Conservation (phyloP, 2,329 filamentous ascomycete genomes). For the Sporothrix mexicana region DNA sequence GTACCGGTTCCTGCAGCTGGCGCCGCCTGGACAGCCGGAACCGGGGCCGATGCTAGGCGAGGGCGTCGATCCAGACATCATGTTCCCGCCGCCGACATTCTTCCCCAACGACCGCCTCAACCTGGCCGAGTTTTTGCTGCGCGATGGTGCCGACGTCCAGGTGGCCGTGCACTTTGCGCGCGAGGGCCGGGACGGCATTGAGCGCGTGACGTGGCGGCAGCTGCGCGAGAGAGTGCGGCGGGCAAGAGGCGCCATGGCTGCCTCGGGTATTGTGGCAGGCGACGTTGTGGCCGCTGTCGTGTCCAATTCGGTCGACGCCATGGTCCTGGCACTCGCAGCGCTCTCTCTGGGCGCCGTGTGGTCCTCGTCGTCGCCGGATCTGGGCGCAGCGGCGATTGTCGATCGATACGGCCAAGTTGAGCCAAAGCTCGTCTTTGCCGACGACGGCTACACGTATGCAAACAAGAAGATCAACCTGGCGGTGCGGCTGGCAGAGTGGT, state of each 20-base stretch:
- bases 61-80: neutral
- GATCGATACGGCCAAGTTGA: slow-evolving; percentile 34
- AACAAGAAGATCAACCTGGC: slow-evolving; percentile 30
- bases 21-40: neutral
- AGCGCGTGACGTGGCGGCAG: slow-evolving; percentile 28
- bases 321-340: slow-evolving; percentile 33
- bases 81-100: slow-evolving; percentile 32
- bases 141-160: slow-evolving; percentile 34
- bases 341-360: slow-evolving; percentile 35
- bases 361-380: slow-evolving; percentile 35
- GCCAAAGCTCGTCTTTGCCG: slow-evolving; percentile 34
- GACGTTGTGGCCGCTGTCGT: slow-evolving; percentile 35
- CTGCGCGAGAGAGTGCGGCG: slow-evolving; percentile 29
- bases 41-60: slow-evolving; percentile 16
- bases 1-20: slow-evolving; percentile 28
- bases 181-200: slow-evolving; percentile 51
- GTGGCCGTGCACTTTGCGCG: slow-evolving; percentile 58
- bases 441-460: slow-evolving; percentile 31
- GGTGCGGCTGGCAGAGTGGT: slow-evolving; percentile 24
- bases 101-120: slow-evolving; percentile 31
- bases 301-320: slow-evolving; percentile 33
- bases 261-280: slow-evolving; percentile 24
- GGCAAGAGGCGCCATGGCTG: slow-evolving; percentile 15
- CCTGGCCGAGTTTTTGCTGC: slow-evolving; percentile 33
- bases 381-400: slow-evolving; percentile 35